Base-by-base conservation (phyloP, 257 asterid genomes). In the Gynochthodes officinalis region DNA sequence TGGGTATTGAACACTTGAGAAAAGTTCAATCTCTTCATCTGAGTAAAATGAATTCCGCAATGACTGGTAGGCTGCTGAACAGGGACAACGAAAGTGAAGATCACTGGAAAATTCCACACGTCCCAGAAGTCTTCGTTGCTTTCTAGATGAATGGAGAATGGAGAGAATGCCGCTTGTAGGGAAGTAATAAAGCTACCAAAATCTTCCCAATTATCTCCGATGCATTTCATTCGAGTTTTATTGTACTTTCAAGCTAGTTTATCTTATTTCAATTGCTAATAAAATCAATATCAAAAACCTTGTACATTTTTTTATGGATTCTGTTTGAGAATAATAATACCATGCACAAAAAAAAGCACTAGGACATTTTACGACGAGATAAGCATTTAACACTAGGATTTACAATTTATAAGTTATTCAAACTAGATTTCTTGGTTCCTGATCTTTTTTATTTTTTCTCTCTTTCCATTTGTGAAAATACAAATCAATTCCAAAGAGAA, bases 21-120 rank as follows among this genome's bases (percentile, higher is more conserved):
- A n/a, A 69, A n/a, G 35, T 25, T 50, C 62, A 33, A n/a, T 69
- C 73, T 69, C 63, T 69, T 32, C 63, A 50, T 33, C 60, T 69
- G 73, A n/a, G n/a, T n/a, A n/a, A 11, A 27, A 4, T 68, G 46
- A 68, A 55, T 16, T 21, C 49, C 50, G 49, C 46, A 68, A 14
- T 69, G 37, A 69, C 35, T 33, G 64, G 52, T 8, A 55, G 32
- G 50, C 62, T 68, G 73, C 50, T 52, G 64, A 69, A 52, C 7
- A 4, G 19, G 7, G 5, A 68, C 33, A n/a, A 32, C 4, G 16
- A 12, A 40, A 50, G 50, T 35, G 64, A 40, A 35, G 73, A 11
- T 50, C 5, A 15, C 35, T 2, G 37, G 64, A 69, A 35, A 5
- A 69, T 53, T 52, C 50, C 37, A 52, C 60, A 53, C 50, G 21